Evolutionary conservation across 2,329 filamentous ascomycete genomes (phyloP), one percentile per base, ranked within the genome.

Genomic region (Huntiella bhutanensis): DNA sequence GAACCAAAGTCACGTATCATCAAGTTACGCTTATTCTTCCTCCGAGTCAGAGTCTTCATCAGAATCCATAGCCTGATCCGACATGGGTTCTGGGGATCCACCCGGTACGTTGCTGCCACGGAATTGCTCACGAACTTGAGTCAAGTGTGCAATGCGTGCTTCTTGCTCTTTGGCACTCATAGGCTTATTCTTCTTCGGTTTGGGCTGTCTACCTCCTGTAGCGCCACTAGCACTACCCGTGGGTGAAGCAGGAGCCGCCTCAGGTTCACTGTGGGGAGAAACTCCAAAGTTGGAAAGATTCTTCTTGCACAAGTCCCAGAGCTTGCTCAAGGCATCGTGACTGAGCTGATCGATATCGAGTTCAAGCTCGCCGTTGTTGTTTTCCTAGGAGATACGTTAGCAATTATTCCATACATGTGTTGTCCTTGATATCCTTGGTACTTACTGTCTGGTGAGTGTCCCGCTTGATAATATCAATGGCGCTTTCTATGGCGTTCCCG

Each of bases 401-500:
- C 52, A 47, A 45, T 47, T 10, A 3, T 16, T 35, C 15, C 17
- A 33, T 33, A 12, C 8, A 41, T 37, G 35, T 4, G 10, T 10
- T 19, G 41, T 42, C 17, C 28, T 8, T 13, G 45, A 13, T 49
- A 56, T 61, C 58, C 19, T 60, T 3, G 11, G 28, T 65, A 71
- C 68, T 74, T 71, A 65, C 91, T 68, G 68, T 80, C 68, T 64
- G 83, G 65, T 66, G 83, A 62, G 65, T 93, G 53, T 93, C 88
- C 53, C 75, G 76, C 59, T 92, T 85, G 57, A 98, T 96, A 51
- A 96, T 87, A 50, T 81, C 76, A 32, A 95, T 83, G 0, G 88
- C 85, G 53, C 77, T 75, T 43, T 79, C 73, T 56, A 94, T 80
- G 53, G 84, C 77, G n/a, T 70, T 68, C 43, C 81, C 80, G 13